These are phyloP conservation scores for Acanthamoeba castellanii DNA, from an alignment of 208 protist genomes.

Conservation along the genomic window DNA sequence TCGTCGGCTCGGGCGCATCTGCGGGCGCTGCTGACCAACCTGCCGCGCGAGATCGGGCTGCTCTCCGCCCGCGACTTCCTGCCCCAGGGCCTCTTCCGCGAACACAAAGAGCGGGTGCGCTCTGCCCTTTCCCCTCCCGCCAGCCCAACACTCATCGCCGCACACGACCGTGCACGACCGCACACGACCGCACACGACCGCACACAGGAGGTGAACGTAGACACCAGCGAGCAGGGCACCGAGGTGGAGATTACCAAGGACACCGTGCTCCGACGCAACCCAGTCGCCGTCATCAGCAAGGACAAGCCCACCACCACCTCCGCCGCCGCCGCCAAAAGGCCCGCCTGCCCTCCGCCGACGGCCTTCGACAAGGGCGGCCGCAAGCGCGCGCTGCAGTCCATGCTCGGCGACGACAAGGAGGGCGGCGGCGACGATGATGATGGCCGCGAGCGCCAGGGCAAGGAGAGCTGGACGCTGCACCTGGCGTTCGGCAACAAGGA, in stretches of 20 bases:
- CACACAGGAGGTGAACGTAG: slow-evolving; percentile 15
- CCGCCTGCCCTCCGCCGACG: not conserved
- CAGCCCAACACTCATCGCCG: too few species aligned
- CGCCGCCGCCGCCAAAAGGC: not conserved
- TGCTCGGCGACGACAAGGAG: not conserved
- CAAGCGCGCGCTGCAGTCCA: slow-evolving; percentile 1
- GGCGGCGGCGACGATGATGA: not conserved
- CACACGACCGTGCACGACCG: too few species aligned
- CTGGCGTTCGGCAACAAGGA: slow-evolving; percentile 49
- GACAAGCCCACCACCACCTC: not conserved
- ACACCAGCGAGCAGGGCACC: slow-evolving; percentile 20
- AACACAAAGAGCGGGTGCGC: slow-evolving; percentile 35
- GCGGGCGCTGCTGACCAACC: slow-evolving; percentile 15
- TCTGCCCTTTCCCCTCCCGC: not conserved
- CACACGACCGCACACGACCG: too few species aligned
- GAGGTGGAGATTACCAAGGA: not conserved
- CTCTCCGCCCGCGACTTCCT: slow-evolving; percentile 30
- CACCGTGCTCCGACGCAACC: slow-evolving; percentile 13
- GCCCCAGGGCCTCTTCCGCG: slow-evolving; percentile 52
- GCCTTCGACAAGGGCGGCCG: not conserved
- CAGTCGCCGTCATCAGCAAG: slow-evolving; percentile 27
- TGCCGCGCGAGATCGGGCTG: not conserved
- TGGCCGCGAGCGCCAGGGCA: not conserved
- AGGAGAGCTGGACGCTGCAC: slow-evolving; percentile 57
- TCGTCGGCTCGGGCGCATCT: not conserved